phyloP scores from a whole-genome alignment of 108 stramenopile species.

The Cyclostephanos invisitatus region DNA sequence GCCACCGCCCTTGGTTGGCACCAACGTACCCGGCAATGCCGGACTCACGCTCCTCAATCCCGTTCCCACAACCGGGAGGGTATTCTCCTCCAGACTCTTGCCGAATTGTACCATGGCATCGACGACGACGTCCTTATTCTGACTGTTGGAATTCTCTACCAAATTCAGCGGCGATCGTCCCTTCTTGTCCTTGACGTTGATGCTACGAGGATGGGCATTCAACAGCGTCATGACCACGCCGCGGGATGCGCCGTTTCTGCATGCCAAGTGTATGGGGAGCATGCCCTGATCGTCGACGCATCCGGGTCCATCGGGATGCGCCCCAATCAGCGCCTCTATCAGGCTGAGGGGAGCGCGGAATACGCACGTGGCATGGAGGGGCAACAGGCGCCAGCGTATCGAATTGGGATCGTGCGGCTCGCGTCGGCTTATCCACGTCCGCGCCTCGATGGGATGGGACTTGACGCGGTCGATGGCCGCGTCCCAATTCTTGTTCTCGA shows the following conservation, averaged over 20 bases:
- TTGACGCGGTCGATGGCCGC: slow-evolving; percentile 67
- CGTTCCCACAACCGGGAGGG: slow-evolving; percentile 25
- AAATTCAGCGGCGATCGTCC: slow-evolving; percentile 72
- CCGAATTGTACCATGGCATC: slow-evolving; percentile 66
- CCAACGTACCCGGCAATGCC: slow-evolving; percentile 3
- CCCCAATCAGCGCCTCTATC: slow-evolving; percentile 74
- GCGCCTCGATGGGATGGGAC: slow-evolving; percentile 65
- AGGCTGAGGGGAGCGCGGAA: slow-evolving; percentile 77
- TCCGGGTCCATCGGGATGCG: slow-evolving; percentile 73
- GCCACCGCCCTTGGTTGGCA: neutral
- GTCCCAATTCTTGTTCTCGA: slow-evolving; percentile 87
- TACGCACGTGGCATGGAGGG: slow-evolving; percentile 79
- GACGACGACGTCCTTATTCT: slow-evolving; percentile 80
- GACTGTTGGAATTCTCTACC: slow-evolving; percentile 67
- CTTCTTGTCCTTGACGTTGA: slow-evolving; percentile 76
- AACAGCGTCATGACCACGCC: slow-evolving; percentile 79
- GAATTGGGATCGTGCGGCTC: slow-evolving; percentile 58
- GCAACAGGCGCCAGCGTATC: slow-evolving; percentile 75
- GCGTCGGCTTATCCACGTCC: slow-evolving; percentile 78
- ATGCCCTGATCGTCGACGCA: slow-evolving; percentile 91
- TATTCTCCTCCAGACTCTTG: slow-evolving; percentile 33
- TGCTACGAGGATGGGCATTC: slow-evolving; percentile 67
- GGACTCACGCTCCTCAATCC: slow-evolving; percentile 32
- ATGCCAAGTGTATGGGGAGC: slow-evolving; percentile 86
- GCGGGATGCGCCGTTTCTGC: slow-evolving; percentile 85